Percentiles rank a stretch among this genome's conserved stretches.
phyloP scores from a whole-genome alignment of 2,329 filamentous ascomycete species.

The Fusarium mundagurra region DNA sequence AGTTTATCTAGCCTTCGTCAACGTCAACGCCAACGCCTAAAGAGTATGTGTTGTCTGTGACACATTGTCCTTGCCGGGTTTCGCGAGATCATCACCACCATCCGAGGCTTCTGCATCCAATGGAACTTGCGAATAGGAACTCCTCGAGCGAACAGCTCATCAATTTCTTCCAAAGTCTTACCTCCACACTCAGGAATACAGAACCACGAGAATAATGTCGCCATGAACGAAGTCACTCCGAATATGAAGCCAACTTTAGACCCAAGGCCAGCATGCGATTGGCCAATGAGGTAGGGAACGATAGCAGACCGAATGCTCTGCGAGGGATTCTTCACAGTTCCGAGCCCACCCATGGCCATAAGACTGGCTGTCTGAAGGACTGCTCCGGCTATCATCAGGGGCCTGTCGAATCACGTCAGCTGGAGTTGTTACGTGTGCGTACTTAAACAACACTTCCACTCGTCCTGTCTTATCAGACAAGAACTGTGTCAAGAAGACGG shows the following conservation, averaged over 20 bases:
- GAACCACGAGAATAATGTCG: conserved; percentile 26
- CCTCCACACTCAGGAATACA: conserved; percentile 36
- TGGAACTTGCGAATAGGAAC: conserved; percentile 29
- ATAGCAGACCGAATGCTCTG: conserved; percentile 40
- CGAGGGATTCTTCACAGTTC: conserved; percentile 34
- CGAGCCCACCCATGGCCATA: conserved; percentile 51
- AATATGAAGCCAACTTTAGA: conserved; percentile 37
- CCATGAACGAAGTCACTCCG: conserved; percentile 13
- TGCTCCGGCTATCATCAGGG: conserved; percentile 42
- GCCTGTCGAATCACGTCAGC: conserved; percentile 13
- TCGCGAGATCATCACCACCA: not conserved
- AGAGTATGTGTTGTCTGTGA: not conserved
- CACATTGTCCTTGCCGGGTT: not conserved
- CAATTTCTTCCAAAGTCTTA: conserved; percentile 35
- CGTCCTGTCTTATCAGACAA: not conserved
- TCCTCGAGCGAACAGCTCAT: conserved; percentile 37
- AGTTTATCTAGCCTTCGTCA: not conserved
- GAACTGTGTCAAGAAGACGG: conserved; percentile 10
- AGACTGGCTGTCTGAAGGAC: conserved; percentile 44
- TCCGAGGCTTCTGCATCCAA: not conserved
- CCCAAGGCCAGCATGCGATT: conserved; percentile 47
- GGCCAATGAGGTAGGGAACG: conserved; percentile 51
- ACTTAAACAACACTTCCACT: not conserved
- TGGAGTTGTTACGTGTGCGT: not conserved
- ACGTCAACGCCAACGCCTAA: not conserved